Conservation (phyloP, 306 rosid species). For the Begonia fuchsioides region DNA sequence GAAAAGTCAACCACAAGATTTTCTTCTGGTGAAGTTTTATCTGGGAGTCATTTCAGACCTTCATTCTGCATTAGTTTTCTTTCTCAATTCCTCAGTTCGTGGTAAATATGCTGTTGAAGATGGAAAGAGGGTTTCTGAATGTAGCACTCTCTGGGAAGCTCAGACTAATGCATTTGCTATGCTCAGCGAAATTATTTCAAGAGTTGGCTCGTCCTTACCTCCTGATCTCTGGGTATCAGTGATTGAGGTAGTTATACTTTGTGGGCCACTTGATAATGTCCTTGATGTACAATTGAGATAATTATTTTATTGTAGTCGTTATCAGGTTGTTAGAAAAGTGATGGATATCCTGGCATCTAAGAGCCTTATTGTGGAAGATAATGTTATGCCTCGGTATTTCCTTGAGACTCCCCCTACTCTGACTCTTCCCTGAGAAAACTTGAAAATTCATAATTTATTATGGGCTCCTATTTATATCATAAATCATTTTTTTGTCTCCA, state of each 20-base stretch:
- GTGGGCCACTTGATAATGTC: not conserved
- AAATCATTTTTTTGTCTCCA: slow-evolving; percentile 16
- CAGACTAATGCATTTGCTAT: slow-evolving; percentile 52
- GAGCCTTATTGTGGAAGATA: slow-evolving; percentile 36
- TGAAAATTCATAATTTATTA: not conserved
- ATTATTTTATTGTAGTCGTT: slow-evolving; percentile 11
- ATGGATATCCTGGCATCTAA: slow-evolving; percentile 65
- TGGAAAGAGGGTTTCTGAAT: slow-evolving; percentile 24
- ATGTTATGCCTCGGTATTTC: slow-evolving; percentile 55
- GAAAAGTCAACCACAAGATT: slow-evolving; percentile 41
- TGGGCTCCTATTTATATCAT: slow-evolving; percentile 9
- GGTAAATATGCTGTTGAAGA: slow-evolving; percentile 19
- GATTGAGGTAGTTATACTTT: slow-evolving; percentile 40
- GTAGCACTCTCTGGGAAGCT: slow-evolving; percentile 42
- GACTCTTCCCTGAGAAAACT: slow-evolving; percentile 1
- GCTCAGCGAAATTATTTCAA: slow-evolving; percentile 61
- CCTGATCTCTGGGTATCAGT: slow-evolving; percentile 58
- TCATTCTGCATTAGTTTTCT: slow-evolving; percentile 28
- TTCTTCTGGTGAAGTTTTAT: slow-evolving; percentile 48
- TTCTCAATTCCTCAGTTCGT: slow-evolving; percentile 13
- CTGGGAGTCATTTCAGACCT: slow-evolving; percentile 41
- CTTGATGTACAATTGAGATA: slow-evolving; percentile 5
- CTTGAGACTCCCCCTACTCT: not conserved
- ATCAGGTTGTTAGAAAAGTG: slow-evolving; percentile 63
- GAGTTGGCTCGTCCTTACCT: slow-evolving; percentile 41